Percentiles rank a stretch among this genome's conserved stretches.
Evolutionary conservation across 768 basidiomycete genomes (phyloP).

Genomic region (Dioszegia crocea): DNA sequence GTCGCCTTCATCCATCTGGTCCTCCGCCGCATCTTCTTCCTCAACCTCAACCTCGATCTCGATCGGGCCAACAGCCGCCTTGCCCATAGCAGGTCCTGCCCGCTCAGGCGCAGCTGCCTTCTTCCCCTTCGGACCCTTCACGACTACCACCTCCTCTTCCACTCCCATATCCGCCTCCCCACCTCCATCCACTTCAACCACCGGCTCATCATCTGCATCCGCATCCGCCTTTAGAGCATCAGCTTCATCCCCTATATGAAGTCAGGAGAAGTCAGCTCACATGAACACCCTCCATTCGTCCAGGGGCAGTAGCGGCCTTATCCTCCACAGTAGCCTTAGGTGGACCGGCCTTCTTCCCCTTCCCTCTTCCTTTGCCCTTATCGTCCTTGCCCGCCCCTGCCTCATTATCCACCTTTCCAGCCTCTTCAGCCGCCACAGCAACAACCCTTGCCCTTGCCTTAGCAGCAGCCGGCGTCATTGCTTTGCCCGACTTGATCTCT

Average conservation of each 20-base stretch:
- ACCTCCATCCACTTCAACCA: not conserved
- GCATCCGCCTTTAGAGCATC: too few relatives aligned
- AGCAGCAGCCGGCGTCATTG: not conserved
- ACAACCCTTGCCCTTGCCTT: not conserved
- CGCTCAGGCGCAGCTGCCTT: too few relatives aligned
- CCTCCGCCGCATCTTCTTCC: too few relatives aligned
- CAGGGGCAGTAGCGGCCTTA: not conserved
- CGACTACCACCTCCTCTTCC: too few relatives aligned
- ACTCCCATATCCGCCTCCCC: too few relatives aligned
- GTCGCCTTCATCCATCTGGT: too few relatives aligned
- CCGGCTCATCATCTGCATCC: not conserved
- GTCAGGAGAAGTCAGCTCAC: not conserved
- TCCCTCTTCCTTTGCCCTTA: not conserved
- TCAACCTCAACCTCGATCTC: too few relatives aligned
- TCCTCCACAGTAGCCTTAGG: not conserved
- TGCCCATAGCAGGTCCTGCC: too few relatives aligned
- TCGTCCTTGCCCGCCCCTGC: not conserved
- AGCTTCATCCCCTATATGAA: too few relatives aligned
- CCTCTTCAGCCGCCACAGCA: not conserved
- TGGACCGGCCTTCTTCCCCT: not conserved
- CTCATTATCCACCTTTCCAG: not conserved
- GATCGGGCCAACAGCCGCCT: too few relatives aligned
- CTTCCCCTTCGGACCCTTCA: too few relatives aligned
- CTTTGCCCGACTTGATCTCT: not conserved
- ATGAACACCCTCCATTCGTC: not conserved